Evolutionary conservation across 768 basidiomycete species (phyloP).

Genomic region (Macrolepiota albuminosa): DNA sequence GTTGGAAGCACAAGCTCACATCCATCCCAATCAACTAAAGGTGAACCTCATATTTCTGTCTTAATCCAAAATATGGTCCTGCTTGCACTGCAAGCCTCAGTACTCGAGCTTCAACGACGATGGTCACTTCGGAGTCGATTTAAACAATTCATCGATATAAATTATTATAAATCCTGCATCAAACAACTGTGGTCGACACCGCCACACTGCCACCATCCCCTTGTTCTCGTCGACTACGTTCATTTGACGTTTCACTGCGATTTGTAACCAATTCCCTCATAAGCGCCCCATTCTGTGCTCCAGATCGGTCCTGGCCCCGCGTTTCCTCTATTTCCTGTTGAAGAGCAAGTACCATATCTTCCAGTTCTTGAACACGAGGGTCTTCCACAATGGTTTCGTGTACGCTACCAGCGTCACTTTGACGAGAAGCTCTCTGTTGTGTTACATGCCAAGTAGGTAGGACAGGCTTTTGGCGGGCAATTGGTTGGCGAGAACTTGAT

Average conservation of each 20-base stretch:
- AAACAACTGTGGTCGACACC: not conserved
- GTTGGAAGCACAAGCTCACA: not conserved
- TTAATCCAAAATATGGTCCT: not conserved
- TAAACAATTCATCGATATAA: not conserved
- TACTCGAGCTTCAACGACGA: not conserved
- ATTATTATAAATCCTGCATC: not conserved
- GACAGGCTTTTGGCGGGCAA: not conserved
- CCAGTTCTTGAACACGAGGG: not conserved
- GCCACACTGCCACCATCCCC: not conserved
- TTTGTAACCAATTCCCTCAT: not conserved
- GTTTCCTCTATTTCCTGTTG: not conserved
- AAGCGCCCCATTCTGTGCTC: not conserved
- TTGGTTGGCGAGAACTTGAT: not conserved
- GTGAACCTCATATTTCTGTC: not conserved
- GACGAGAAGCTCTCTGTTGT: too few relatives aligned
- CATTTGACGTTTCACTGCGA: not conserved
- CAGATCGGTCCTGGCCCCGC: not conserved
- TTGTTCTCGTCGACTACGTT: not conserved
- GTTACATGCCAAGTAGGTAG: not conserved
- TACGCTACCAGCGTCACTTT: not conserved
- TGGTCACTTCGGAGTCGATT: not conserved
- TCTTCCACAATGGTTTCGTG: not conserved
- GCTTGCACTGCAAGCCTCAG: not conserved
- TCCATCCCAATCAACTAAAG: not conserved
- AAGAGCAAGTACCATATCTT: not conserved